A percentile compares a stretch with the other conserved stretches of the same genome.
Conservation (phyloP, 1,139 yeast genomes). For the Yamadazyma conglobata region DNA sequence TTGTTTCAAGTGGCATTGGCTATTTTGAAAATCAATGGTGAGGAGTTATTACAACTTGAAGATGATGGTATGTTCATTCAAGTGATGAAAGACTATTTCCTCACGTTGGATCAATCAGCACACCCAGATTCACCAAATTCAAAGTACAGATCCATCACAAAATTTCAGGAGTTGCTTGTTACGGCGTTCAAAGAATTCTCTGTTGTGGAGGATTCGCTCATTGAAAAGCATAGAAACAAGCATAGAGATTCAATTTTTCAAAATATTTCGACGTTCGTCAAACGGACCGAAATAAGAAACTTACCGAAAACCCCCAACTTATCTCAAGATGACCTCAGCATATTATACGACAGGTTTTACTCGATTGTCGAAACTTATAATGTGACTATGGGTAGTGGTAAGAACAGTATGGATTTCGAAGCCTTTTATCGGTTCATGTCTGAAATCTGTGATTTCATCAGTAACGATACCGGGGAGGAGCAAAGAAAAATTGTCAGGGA, state of each 20-base stretch:
- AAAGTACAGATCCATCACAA: constrained; percentile 64
- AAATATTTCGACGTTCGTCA: constrained; percentile 86
- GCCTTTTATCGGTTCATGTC: constrained; percentile 73
- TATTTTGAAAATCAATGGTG: constrained; percentile 81
- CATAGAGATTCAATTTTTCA: constrained; percentile 75
- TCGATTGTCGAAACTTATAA: constrained; percentile 66
- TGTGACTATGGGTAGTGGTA: constrained; percentile 65
- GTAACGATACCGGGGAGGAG: constrained; percentile 25
- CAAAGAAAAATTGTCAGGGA: constrained; percentile 19
- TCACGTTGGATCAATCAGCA: constrained; percentile 73
- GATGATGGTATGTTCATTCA: constrained; percentile 94
- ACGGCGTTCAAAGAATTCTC: constrained; percentile 91
- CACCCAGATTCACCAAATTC: constrained; percentile 70
- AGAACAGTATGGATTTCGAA: constrained; percentile 68
- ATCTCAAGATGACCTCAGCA: constrained; percentile 54
- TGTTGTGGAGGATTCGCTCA: constrained; percentile 70
- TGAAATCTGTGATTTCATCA: constrained; percentile 79
- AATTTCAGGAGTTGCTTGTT: constrained; percentile 85
- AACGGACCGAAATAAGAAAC: constrained; percentile 85
- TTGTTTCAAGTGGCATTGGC: constrained; percentile 94
- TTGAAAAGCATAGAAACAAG: constrained; percentile 64
- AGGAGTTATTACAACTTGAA: constrained; percentile 68
- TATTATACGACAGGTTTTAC: constrained; percentile 82
- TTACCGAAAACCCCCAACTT: constrained; percentile 70
- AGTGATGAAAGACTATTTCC: constrained; percentile 77